phyloP scores from a whole-genome alignment of 108 stramenopile species.

The Ochromonas danica region DNA sequence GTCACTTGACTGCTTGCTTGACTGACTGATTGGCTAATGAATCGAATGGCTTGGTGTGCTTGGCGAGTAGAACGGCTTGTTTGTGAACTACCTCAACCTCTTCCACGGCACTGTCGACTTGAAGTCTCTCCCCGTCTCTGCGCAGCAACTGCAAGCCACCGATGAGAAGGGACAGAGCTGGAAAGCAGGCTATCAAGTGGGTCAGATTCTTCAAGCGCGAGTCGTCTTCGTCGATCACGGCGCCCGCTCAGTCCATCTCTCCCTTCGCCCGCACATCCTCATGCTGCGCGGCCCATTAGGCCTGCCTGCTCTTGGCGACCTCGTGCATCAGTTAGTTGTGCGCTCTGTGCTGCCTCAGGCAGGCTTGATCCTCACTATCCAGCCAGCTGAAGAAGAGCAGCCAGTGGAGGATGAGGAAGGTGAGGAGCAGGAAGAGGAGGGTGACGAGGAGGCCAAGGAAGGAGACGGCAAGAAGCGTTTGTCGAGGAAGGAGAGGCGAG shows the following conservation, averaged over 20 bases:
- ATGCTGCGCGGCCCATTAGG: slow-evolving; percentile 39
- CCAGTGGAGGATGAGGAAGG: too few species aligned
- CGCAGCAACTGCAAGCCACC: background rate
- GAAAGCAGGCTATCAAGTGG: too few species aligned
- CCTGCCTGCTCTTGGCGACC: slow-evolving; percentile 33
- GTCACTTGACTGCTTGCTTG: too few species aligned
- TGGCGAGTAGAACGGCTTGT: too few species aligned
- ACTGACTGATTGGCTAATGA: background rate
- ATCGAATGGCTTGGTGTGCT: too few species aligned
- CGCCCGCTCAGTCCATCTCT: slow-evolving; percentile 45
- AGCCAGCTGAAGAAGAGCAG: background rate
- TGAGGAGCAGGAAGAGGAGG: background rate
- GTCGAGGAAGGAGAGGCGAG: background rate
- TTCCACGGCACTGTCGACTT: slow-evolving; percentile 47
- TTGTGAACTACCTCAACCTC: slow-evolving; percentile 52
- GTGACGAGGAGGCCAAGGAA: slow-evolving; percentile 5
- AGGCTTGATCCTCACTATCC: slow-evolving; percentile 31
- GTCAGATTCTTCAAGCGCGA: slow-evolving; percentile 47
- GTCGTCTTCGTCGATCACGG: slow-evolving; percentile 48
- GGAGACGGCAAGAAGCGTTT: background rate
- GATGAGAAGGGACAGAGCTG: too few species aligned
- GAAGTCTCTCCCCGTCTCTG: slow-evolving; percentile 44
- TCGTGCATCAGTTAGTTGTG: slow-evolving; percentile 37
- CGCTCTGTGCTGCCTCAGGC: slow-evolving; percentile 40
- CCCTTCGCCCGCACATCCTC: slow-evolving; percentile 47